Evolutionary conservation across 768 basidiomycete genomes (phyloP).

Genomic region (Russula abietina): DNA sequence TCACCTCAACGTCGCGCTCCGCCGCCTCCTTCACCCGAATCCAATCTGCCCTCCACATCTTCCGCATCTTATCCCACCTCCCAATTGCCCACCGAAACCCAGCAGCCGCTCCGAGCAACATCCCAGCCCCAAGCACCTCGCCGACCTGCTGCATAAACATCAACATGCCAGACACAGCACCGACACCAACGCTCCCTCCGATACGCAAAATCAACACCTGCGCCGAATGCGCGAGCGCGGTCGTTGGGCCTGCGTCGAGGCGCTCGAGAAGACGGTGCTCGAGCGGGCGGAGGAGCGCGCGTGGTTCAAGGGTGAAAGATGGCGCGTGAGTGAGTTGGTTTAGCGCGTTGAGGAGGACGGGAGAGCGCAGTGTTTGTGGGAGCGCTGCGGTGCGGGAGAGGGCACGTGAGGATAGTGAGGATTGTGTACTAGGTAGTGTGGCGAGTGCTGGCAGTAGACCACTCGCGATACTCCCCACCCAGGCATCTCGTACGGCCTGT

Average conservation of each 20-base stretch:
- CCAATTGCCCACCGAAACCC: conserved; percentile 27
- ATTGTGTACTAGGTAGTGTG: conserved; percentile 12
- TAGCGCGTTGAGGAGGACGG: conserved; percentile 25
- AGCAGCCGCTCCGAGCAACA: conserved; percentile 21
- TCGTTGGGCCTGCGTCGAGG: conserved; percentile 17
- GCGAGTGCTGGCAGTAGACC: conserved; percentile 19
- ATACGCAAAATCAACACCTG: conserved; percentile 26
- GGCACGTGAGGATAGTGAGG: neutral
- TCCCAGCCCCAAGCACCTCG: conserved; percentile 26
- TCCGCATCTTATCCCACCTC: conserved; percentile 29
- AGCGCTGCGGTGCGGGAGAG: conserved; percentile 14
- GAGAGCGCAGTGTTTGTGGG: conserved; percentile 21
- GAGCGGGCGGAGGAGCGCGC: conserved; percentile 22
- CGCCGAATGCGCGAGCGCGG: conserved; percentile 26
- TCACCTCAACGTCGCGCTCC: conserved; percentile 29
- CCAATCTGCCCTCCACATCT: conserved; percentile 30
- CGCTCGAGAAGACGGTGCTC: conserved; percentile 21
- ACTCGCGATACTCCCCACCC: conserved; percentile 11
- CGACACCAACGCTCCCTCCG: conserved; percentile 17
- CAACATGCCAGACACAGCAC: conserved; percentile 26
- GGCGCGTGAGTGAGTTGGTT: conserved; percentile 22
- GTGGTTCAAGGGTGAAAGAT: conserved; percentile 12
- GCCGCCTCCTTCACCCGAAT: conserved; percentile 28
- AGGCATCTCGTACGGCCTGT: conserved; percentile 12
- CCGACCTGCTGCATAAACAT: conserved; percentile 15